Conservation (phyloP, 2,329 filamentous ascomycete species). For the Aspergillus sp. region DNA sequence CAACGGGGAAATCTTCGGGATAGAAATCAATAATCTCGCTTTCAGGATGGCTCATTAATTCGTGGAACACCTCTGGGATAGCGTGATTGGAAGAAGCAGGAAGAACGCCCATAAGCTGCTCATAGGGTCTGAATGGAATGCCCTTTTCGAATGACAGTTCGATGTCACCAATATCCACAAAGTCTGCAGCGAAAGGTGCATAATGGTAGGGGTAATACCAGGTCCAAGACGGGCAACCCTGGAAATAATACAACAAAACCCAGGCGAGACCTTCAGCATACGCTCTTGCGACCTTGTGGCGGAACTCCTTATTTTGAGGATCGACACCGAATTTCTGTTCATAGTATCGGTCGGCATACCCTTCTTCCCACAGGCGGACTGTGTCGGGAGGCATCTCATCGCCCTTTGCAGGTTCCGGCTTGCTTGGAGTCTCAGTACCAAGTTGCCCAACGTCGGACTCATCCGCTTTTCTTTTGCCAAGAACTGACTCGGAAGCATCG, state of each 20-base stretch:
- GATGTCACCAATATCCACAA: slow-evolving; percentile 77
- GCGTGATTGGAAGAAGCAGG: slow-evolving; percentile 91
- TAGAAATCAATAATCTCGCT: slow-evolving; percentile 98
- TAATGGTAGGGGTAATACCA: slow-evolving; percentile 99
- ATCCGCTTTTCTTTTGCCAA: slow-evolving; percentile 65
- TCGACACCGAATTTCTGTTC: slow-evolving; percentile 91
- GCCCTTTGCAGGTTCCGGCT: slow-evolving; percentile 50
- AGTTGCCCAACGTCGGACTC: slow-evolving; percentile 62
- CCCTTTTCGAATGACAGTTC: slow-evolving; percentile 81
- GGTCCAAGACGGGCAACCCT: slow-evolving; percentile 97
- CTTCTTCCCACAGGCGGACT: slow-evolving; percentile 89
- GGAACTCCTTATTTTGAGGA: slow-evolving; percentile 78
- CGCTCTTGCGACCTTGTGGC: slow-evolving; percentile 81
- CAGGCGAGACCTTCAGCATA: slow-evolving; percentile 94
- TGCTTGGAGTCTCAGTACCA: slow-evolving; percentile 56
- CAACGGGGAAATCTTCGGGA: slow-evolving; percentile 87
- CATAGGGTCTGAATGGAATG: slow-evolving; percentile 83
- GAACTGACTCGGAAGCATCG: slow-evolving; percentile 34
- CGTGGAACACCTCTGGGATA: slow-evolving; percentile 82
- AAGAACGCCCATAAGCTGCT: slow-evolving; percentile 97
- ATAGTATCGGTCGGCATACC: slow-evolving; percentile 94
- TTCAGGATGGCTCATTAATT: slow-evolving; percentile 82
- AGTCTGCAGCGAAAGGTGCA: slow-evolving; percentile 94
- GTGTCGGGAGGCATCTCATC: slow-evolving; percentile 73
- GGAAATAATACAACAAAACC: slow-evolving; percentile 96